Base-by-base conservation (phyloP, 2,329 filamentous ascomycete species). In the Elsinoe arachidis region DNA sequence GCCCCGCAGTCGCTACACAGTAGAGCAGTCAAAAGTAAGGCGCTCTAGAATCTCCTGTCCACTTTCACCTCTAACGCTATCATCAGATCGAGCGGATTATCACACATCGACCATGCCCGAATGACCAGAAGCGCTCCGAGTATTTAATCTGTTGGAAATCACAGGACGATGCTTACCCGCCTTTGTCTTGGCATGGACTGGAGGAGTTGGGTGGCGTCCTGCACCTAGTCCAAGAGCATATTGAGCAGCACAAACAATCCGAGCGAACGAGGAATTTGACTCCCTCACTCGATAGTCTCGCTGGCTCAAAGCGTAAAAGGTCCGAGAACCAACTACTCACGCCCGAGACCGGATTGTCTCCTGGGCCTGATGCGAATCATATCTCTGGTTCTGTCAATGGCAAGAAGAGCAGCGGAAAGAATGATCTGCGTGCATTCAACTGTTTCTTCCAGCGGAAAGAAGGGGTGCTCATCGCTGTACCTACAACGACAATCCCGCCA, bases 181-280 rank as follows among this genome's bases (percentile, higher is more conserved):
- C 73, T 1, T 63, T 71, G 2, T 75, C 72, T 5, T 78, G 76
- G 76, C 76, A 78, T 55, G 38, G 60, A 1, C 34, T 77, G 0
- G 57, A 65, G 0, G 75, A 77, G 53, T 67, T 78, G 0, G 59
- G 60, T 0, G 51, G 63, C 5, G 72, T 71, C 35, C 64, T 77
- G 0, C 69, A 73, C 51, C 59, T 68, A 1, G 65, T 78, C 0
- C 76, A 78, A 53, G 64, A 65, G 1, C 77, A 78, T 53, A 60
- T 78, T 0, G 70, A 73, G 17, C 55, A 56, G 14, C 46, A 54
- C 38, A 46, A 54, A 41, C 26, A 33, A 35, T 15, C 39, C 56
- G 15, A 15, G 17, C 15, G 43, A 30, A 38, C 56, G 21, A 15
- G 12, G 35, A 11, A 23, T 38, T 26, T 49, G 6, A 46, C 41